phyloP scores from a whole-genome alignment of 192 early-diverging fungal genomes.

The Cetraspora pellucida region DNA sequence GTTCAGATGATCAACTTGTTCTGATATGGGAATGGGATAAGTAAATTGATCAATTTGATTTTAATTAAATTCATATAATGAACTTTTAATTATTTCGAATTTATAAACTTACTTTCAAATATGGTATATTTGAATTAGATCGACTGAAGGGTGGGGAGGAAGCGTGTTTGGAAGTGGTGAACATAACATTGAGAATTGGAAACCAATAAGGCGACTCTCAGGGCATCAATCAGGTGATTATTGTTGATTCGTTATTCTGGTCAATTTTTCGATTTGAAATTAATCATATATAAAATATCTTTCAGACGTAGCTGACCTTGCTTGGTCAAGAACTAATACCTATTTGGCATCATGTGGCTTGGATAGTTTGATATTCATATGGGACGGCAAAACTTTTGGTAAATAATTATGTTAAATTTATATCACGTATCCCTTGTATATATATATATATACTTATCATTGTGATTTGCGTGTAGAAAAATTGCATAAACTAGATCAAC shows the following conservation, averaged over 20 bases:
- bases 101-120: background rate
- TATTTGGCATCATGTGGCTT: slow-evolving; percentile 91
- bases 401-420: slow-evolving; percentile 7
- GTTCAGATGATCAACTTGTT: slow-evolving; percentile 91
- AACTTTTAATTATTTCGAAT: background rate
- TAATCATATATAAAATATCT: background rate
- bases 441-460: background rate
- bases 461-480: slow-evolving; percentile 43
- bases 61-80: background rate
- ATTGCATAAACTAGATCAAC: slow-evolving; percentile 66
- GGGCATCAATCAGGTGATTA: slow-evolving; percentile 78
- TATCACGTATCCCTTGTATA: background rate
- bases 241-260: background rate
- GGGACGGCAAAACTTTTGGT: slow-evolving; percentile 85
- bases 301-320: slow-evolving; percentile 86
- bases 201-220: slow-evolving; percentile 69
- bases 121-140: slow-evolving; percentile 25
- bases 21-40: slow-evolving; percentile 86
- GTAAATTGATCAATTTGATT: slow-evolving; percentile 30
- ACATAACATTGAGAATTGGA: slow-evolving; percentile 71
- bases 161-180: slow-evolving; percentile 51
- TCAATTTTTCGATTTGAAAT: background rate
- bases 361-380: slow-evolving; percentile 81
- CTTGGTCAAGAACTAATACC: slow-evolving; percentile 86
- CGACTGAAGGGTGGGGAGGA: slow-evolving; percentile 41